Base-by-base conservation (phyloP, 148 eudicot species). In the Agrostemma githago region DNA sequence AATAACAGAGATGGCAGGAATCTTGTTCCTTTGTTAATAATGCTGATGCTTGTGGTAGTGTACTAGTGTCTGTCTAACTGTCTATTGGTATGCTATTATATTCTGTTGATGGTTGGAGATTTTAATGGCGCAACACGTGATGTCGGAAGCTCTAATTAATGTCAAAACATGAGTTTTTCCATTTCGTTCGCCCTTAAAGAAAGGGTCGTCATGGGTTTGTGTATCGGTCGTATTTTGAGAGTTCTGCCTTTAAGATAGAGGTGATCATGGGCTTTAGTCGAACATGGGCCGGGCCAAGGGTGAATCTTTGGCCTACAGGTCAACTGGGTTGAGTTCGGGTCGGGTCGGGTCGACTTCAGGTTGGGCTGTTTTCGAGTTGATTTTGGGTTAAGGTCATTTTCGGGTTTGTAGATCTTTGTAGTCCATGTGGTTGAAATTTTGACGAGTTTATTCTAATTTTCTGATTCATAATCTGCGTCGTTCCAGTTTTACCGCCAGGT, bases 401-500 rank as follows among this genome's bases (percentile, higher is more conserved):
- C 34, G 34, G 34, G 34, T 26, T 26, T 26, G 37, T 19, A 54
- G 60, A 37, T 21, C 11, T 68, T 10, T n/a, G 9, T n/a, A 69
- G 65, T 73, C 78, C 65, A 68, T 63, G 66, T 60, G 66, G 66
- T 19, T 74, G 40, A 61, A 62, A 43, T 43, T 43, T 7, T 0
- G 2, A 43, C 46, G 8, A 43, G 46, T 0, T 43, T 43, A 43
- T 43, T 19, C 42, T 7, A 14, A 39, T 59, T 41, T 40, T 34
- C 37, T 70, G 61, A 2, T 38, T 57, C 26, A 44, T 26, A 8
- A 48, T 17, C 58, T 37, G 37, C 65, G 44, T 70, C 7, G 53
- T 76, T 85, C 85, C 90, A 96, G 99, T 96, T 91, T 11, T 92
- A 96, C 76, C 92, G 85, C 11, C 75, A 86, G 83, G 90, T 90